phyloP scores from a whole-genome alignment of 495 filamentous ascomycete genomes.

The Daldinia vernicosa region DNA sequence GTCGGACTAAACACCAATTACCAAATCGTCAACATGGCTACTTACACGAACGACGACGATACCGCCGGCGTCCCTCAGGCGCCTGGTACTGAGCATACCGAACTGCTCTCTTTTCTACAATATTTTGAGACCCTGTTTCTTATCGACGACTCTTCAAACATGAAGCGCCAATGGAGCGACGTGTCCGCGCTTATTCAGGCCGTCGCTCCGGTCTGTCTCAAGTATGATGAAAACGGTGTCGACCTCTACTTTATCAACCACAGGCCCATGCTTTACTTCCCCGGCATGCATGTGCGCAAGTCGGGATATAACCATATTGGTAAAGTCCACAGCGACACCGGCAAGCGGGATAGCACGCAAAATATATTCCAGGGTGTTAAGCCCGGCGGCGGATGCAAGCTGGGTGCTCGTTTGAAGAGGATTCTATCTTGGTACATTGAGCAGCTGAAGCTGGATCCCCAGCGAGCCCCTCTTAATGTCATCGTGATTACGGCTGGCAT shows the following conservation, averaged over 20 bases:
- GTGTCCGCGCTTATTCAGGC: slow-evolving; percentile 36
- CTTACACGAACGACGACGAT: slow-evolving; percentile 38
- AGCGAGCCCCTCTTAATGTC: slow-evolving; percentile 36
- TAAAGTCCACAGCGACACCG: slow-evolving; percentile 33
- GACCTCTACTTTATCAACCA: slow-evolving; percentile 41
- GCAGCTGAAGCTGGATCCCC: slow-evolving; percentile 34
- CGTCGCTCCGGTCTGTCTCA: slow-evolving; percentile 31
- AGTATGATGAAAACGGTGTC: slow-evolving; percentile 41
- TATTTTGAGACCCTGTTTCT: slow-evolving; percentile 37
- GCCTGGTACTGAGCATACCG: slow-evolving; percentile 26
- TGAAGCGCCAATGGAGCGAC: slow-evolving; percentile 38
- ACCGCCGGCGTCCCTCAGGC: slow-evolving; percentile 36
- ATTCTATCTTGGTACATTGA: slow-evolving; percentile 36
- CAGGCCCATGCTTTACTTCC: slow-evolving; percentile 37
- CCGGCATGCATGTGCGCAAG: slow-evolving; percentile 36
- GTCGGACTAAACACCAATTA: neutral
- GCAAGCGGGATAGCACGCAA: slow-evolving; percentile 34
- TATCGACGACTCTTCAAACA: slow-evolving; percentile 32
- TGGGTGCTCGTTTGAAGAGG: slow-evolving; percentile 27
- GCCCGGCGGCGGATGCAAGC: slow-evolving; percentile 34
- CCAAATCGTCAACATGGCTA: slow-evolving; percentile 15
- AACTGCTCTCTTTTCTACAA: slow-evolving; percentile 34
- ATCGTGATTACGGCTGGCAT: slow-evolving; percentile 38
- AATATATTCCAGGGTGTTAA: slow-evolving; percentile 34
- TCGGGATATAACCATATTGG: slow-evolving; percentile 40